Evolutionary conservation across 306 rosid genomes (phyloP), one percentile per base, ranked within the genome.

Genomic region (Rubus parviflorus): DNA sequence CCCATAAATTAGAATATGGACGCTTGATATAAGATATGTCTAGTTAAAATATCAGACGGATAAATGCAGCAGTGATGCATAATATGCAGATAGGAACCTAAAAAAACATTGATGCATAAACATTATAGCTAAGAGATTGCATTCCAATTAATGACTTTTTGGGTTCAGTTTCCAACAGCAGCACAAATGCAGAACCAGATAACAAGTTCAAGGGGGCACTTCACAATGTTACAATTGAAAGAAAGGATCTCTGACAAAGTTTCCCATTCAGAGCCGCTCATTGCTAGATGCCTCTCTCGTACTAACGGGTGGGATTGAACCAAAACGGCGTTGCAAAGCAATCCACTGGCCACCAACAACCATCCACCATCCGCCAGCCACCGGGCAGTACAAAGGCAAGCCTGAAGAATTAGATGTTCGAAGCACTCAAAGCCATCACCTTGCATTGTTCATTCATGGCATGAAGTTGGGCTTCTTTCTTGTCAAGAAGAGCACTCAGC

Each of bases 401-500:
- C 30, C 3, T 8, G 30, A 41, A 30, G 46, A 43, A 70, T 88
- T 82, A 96, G 86, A 92, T 87, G 87, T 87, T 81, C 20, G 90
- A 95, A 74, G 93, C 88, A 41, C 89, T 96, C 93, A 96, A 89
- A 38, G 99, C 99, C 99, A 96, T 92, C 82, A 96, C 90, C 86
- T 96, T 96, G 89, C 99, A 96, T 72, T 96, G 99, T 85, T 92
- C 98, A 80, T 96, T 92, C 96, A 86, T 80, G 79, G 99, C 99
- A 77, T 92, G 76, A 81, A 96, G 90, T 79, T 96, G 99, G 68
- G 99, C 99, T 88, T 92, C 99, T 86, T 96, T 96, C 91, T 96
- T 96, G 94, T 96, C 98, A 65, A 96, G 98, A 86, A 89, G 86
- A 79, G 98, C 87, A 77, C 88, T 96, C 86, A 96, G 84, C 89